Conservation (phyloP, 2,329 filamentous ascomycete species). For the Falciphora oryzae region DNA sequence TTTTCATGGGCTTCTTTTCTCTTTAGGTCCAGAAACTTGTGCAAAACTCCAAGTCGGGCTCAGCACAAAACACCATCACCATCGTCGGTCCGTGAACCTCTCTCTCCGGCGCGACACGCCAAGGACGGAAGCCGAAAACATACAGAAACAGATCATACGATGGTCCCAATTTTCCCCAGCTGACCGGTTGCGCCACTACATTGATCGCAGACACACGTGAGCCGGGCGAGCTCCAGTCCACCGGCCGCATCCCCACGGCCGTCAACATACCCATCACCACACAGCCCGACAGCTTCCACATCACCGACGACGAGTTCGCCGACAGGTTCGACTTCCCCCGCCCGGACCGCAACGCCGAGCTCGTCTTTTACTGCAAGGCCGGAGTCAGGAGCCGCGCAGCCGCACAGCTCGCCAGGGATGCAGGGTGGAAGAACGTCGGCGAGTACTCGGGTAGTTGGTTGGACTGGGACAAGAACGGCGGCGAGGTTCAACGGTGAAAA, state of each 20-base stretch:
- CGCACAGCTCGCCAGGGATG: slow-evolving; percentile 67
- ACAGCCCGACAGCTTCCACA: slow-evolving; percentile 72
- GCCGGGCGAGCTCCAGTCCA: slow-evolving; percentile 56
- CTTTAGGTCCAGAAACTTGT: slow-evolving; percentile 35
- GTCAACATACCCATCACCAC: slow-evolving; percentile 77
- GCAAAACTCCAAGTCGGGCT: slow-evolving; percentile 13
- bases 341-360: slow-evolving; percentile 45
- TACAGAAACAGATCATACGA: not conserved
- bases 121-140: not conserved
- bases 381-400: slow-evolving; percentile 78
- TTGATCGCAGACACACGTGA: slow-evolving; percentile 60
- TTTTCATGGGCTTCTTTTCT: not conserved
- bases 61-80: slow-evolving; percentile 30
- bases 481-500: slow-evolving; percentile 41
- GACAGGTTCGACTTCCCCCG: slow-evolving; percentile 74
- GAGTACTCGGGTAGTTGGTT: slow-evolving; percentile 74
- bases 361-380: slow-evolving; percentile 91
- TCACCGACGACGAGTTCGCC: slow-evolving; percentile 72
- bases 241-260: slow-evolving; percentile 71
- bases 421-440: slow-evolving; percentile 66
- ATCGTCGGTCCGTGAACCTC: slow-evolving; percentile 39
- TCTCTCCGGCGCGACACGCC: not conserved
- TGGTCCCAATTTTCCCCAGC: not conserved
- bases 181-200: not conserved
- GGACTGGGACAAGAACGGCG: slow-evolving; percentile 75